Evolutionary conservation across 768 basidiomycete genomes (phyloP), one percentile per base, ranked within the genome.

Genomic region (Lentinula raphanica): DNA sequence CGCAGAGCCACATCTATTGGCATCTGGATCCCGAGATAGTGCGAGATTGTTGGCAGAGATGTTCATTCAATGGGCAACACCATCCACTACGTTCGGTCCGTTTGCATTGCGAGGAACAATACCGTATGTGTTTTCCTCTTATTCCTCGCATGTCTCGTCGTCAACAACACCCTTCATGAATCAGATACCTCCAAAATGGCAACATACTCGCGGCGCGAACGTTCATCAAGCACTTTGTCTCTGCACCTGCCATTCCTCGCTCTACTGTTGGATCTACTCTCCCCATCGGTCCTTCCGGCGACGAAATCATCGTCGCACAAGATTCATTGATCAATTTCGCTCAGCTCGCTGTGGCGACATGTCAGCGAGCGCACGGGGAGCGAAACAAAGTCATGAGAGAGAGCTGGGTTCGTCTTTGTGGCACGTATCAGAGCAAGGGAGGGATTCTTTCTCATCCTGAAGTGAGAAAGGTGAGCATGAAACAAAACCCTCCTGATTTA

Each of bases 161-260:
- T 27, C 38, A n/a, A 50, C 3, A 42, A 40, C 9, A 5, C 15
- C 36, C 54, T 28, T 6, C 2, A 57, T 15, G n/a, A n/a, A n/a
- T n/a, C 65, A 92, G 90, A 58, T 91, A 90, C 65, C 76, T 94
- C 23, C 82, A 81, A 60, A 91, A 93, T 54, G 92, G 92, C 15
- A 94, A 94, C 62, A 88, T 99, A 66, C 83, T 93, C n/a, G 91
- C 91, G 3, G 92, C 96, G 3, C 84, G 85, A n/a, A 84, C 88
- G n/a, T 97, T 98, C 78, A 86, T 96, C 68, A 76, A 80, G n/a
- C 83, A 86, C 49, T 93, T 90, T 69, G 78, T 87, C 49, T 78
- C 86, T 50, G 81, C 83, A 11, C 36, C 35, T 15, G 54, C 17
- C 58, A 73, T 91, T 5, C 76, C 87, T 46, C 67, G 77, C 19